Conservation (phyloP, 1,139 yeast species). For the Nematodospora anomalae region DNA sequence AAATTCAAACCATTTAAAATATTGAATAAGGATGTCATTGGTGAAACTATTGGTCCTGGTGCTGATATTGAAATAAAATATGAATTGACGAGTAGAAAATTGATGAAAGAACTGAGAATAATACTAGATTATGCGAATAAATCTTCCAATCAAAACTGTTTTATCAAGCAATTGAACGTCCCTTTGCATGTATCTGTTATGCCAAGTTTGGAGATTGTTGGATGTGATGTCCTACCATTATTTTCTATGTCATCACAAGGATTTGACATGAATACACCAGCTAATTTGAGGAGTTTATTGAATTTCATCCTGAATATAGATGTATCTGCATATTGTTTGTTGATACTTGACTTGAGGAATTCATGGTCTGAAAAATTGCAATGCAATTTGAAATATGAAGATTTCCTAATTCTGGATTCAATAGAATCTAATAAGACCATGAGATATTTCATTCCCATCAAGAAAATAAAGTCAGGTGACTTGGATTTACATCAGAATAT, state of each 20-base stretch:
- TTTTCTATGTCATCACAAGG: constrained; percentile 27
- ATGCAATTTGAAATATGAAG: constrained; percentile 20
- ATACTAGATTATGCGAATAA: constrained; percentile 67
- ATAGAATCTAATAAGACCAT: constrained; percentile 53
- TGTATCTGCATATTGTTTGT: constrained; percentile 50
- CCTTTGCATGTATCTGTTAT: constrained; percentile 70
- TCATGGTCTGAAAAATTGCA: constrained; percentile 56
- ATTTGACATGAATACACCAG: constrained; percentile 15
- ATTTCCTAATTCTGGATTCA: constrained; percentile 24
- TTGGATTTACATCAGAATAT: constrained; percentile 52
- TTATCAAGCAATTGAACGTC: constrained; percentile 56
- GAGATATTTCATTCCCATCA: constrained; percentile 70
- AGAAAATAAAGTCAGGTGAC: constrained; percentile 47
- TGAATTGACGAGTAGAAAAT: constrained; percentile 70
- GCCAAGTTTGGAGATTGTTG: constrained; percentile 70
- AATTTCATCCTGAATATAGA: constrained; percentile 8
- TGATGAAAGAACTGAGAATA: constrained; percentile 65
- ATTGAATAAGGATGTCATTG: constrained; percentile 38
- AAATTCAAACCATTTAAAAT: constrained; percentile 58
- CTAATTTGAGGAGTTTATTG: constrained; percentile 13
- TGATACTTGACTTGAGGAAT: constrained; percentile 69
- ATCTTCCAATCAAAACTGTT: constrained; percentile 28
- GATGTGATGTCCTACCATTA: constrained; percentile 68
- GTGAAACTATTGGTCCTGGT: constrained; percentile 32
- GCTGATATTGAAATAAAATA: constrained; percentile 47